These are phyloP conservation scores for Zarea fungicola DNA, from an alignment of 2,329 filamentous ascomycete genomes.

Conservation along the genomic window DNA sequence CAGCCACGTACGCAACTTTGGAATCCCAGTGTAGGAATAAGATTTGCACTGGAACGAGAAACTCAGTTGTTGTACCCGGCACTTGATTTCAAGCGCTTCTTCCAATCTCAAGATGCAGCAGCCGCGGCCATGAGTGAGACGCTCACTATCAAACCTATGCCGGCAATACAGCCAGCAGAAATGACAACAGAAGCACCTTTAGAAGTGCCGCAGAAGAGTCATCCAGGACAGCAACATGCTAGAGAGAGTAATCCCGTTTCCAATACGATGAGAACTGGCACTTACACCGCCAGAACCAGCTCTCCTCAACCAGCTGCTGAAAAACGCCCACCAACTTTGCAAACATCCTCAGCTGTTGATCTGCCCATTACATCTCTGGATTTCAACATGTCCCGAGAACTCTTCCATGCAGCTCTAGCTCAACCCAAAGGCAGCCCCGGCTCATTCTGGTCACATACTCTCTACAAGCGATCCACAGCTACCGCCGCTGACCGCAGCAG, in stretches of 20 bases:
- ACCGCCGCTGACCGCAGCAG: slow-evolving; percentile 33
- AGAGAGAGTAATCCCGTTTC: not conserved
- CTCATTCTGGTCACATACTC: slow-evolving; percentile 63
- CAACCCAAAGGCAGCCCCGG: slow-evolving; percentile 37
- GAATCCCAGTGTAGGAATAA: slow-evolving; percentile 26
- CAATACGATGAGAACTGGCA: not conserved
- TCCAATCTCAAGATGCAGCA: slow-evolving; percentile 7
- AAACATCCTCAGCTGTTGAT: slow-evolving; percentile 6
- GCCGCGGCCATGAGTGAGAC: not conserved
- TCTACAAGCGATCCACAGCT: slow-evolving; percentile 66
- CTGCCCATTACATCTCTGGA: slow-evolving; percentile 35
- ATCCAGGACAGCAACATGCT: too few species aligned
- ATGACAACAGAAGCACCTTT: not conserved
- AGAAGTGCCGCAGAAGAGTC: not conserved
- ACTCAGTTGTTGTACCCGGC: slow-evolving; percentile 21
- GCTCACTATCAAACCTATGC: not conserved
- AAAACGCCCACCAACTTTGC: not conserved
- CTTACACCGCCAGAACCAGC: not conserved
- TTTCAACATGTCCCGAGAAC: slow-evolving; percentile 42
- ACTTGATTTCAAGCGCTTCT: slow-evolving; percentile 8
- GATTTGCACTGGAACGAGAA: slow-evolving; percentile 24
- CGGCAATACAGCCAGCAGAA: not conserved
- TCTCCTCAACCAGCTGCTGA: not conserved
- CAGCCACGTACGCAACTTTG: slow-evolving; percentile 18
- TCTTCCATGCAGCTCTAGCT: slow-evolving; percentile 44